A percentile compares a stretch with the other conserved stretches of the same genome.
These are phyloP conservation scores for Mortierella sp. DNA, from an alignment of 371 early-diverging fungal genomes.

Conservation along the genomic window DNA sequence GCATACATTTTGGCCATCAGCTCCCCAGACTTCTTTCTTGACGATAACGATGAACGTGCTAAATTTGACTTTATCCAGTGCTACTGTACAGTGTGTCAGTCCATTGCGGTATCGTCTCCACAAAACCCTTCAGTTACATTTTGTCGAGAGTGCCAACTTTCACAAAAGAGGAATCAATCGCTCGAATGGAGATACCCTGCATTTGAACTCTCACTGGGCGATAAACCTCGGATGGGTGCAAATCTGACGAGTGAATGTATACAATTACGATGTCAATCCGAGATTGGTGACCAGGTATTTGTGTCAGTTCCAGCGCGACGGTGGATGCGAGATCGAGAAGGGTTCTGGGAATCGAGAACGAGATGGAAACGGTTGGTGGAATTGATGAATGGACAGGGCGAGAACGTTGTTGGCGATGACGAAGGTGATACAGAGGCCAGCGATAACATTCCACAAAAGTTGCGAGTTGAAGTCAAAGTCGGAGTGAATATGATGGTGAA, in stretches of 20 bases:
- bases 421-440: neutral
- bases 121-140: conserved; percentile 32
- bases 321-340: conserved; percentile 33
- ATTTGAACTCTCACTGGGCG: conserved; percentile 19
- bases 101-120: conserved; percentile 18
- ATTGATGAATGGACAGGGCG: conserved; percentile 12
- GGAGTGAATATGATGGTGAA: conserved; percentile 23
- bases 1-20: conserved; percentile 16
- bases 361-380: conserved; percentile 9
- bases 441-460: neutral
- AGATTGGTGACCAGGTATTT: conserved; percentile 34
- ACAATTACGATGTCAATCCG: conserved; percentile 23
- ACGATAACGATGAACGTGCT: neutral
- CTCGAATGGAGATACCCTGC: conserved; percentile 35
- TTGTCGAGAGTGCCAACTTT: conserved; percentile 31
- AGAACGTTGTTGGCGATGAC: neutral
- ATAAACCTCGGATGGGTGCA: conserved; percentile 23
- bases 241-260: conserved; percentile 14
- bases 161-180: conserved; percentile 13
- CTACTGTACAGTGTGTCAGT: conserved; percentile 26
- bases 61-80: conserved; percentile 26
- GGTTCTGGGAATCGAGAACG: conserved; percentile 15
- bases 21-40: conserved; percentile 13
- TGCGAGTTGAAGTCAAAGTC: conserved; percentile 14
- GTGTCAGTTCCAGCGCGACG: conserved; percentile 18